A percentile compares a stretch with the other conserved stretches of the same genome.
Conservation (phyloP, 176 grass and related monocot species). For the Musa acuminata region DNA sequence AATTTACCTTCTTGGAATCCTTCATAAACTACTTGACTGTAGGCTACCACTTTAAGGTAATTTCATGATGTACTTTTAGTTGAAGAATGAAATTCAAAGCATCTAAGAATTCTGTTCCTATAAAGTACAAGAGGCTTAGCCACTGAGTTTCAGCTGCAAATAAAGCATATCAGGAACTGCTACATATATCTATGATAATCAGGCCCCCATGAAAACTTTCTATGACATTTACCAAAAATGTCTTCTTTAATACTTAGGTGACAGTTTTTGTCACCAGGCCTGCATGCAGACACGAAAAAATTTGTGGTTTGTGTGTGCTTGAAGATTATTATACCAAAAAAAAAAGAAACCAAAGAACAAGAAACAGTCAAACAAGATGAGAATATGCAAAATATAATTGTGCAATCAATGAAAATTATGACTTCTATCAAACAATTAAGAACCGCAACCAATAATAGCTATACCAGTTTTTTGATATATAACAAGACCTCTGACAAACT, state of each 20-base stretch:
- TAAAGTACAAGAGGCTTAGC: too few relatives aligned
- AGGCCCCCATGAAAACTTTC: neutral
- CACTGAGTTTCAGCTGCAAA: too few relatives aligned
- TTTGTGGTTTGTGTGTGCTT: too few relatives aligned
- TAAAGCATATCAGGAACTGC: neutral
- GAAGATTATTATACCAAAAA: neutral
- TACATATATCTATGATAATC: neutral
- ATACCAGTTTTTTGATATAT: neutral
- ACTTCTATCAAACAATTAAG: neutral
- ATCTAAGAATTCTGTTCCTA: neutral
- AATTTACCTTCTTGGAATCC: too few relatives aligned
- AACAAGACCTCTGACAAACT: neutral
- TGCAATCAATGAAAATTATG: neutral
- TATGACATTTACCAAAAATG: neutral
- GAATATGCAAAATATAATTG: neutral
- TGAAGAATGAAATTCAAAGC: neutral
- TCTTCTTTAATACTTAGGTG: too few relatives aligned
- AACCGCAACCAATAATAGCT: slow-evolving; percentile 12
- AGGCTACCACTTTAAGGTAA: too few relatives aligned
- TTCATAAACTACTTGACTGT: too few relatives aligned
- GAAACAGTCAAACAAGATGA: neutral
- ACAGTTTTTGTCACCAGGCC: too few relatives aligned
- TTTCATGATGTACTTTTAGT: neutral
- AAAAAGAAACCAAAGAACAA: neutral
- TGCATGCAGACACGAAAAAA: too few relatives aligned